Conservation (phyloP, 2,329 filamentous ascomycete genomes). For the Trichoderma endophyticum region DNA sequence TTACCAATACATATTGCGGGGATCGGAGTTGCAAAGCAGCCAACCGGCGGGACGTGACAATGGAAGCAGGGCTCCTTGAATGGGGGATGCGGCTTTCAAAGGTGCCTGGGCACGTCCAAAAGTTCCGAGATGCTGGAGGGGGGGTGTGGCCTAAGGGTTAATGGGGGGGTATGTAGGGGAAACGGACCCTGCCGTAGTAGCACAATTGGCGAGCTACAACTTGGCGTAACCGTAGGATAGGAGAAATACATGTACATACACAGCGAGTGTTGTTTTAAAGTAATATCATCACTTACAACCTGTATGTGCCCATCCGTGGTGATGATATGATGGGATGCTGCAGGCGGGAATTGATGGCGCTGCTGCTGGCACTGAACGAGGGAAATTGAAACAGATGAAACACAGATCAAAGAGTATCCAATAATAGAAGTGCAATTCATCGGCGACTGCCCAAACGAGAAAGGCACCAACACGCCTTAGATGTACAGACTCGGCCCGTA, state of each 20-base stretch:
- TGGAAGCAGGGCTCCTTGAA: constrained; percentile 1
- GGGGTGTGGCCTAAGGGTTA: background rate
- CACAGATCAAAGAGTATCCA: background rate
- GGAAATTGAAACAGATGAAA: background rate
- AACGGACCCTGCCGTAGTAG: background rate
- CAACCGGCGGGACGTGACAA: background rate
- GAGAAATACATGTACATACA: background rate
- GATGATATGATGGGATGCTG: background rate
- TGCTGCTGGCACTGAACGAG: background rate
- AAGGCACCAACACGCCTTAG: background rate
- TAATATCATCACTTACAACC: background rate
- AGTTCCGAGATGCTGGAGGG: constrained; percentile 21
- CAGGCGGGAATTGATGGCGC: background rate
- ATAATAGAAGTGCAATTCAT: background rate
- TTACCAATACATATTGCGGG: constrained; percentile 7
- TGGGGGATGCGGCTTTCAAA: constrained; percentile 19
- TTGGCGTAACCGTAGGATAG: background rate
- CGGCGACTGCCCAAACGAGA: background rate
- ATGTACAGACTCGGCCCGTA: background rate
- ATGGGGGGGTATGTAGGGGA: background rate
- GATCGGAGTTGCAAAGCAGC: background rate
- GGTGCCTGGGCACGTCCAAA: constrained; percentile 22
- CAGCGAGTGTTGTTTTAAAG: background rate
- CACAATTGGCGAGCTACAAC: background rate
- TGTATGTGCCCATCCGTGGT: background rate